Base-by-base conservation (phyloP, 1,139 yeast species). In the Hemisphaericaspora lyxosophila region DNA sequence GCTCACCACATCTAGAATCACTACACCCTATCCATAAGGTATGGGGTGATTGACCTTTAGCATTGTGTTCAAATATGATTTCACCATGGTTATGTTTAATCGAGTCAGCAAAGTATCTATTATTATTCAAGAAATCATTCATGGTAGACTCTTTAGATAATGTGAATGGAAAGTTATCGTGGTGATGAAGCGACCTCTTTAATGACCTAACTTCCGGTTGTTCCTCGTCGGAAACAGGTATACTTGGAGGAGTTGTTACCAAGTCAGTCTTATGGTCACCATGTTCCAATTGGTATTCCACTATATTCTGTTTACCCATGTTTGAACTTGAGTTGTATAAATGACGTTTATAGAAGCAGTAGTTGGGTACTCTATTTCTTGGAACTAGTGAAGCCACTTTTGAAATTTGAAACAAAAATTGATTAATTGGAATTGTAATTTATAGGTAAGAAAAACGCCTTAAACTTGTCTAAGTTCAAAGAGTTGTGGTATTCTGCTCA, bases 11-110 rank as follows among this genome's bases (percentile, higher is more conserved):
- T 50, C 98, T 80, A 9, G 97, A 88, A 60, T 92, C 98, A 5
- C 95, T 82, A 61, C 98, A 92, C 4, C 97, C 97, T 45, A 92
- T 85, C 95, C 97, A 90, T 40, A 92, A 68, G 8, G 97, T 88
- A 60, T 89, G 95, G 14, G 98, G 98, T 13, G 80, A 63, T 63
- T 92, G 98, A 38, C 97, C 97, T 56, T 78, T 71, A 1, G 81
- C 92, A 53, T 89, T 87, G 40, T 77, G 56, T 35, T 79, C 80
- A 56, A 89, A 80, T 12, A 89, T 67, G 44, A 64, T 59, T 26
- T 72, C 69, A 2, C 95, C 88, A 53, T 83, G 78, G 39, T 73
- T 70, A 27, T 69, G 67, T 40, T 77, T 75, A 45, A 83, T 70
- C 29, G 76, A 67, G 43, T 79, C 79, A 18, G 87, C 86, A 74